Conservation (phyloP, 257 asterid species). For the Fraxinus pennsylvanica region DNA sequence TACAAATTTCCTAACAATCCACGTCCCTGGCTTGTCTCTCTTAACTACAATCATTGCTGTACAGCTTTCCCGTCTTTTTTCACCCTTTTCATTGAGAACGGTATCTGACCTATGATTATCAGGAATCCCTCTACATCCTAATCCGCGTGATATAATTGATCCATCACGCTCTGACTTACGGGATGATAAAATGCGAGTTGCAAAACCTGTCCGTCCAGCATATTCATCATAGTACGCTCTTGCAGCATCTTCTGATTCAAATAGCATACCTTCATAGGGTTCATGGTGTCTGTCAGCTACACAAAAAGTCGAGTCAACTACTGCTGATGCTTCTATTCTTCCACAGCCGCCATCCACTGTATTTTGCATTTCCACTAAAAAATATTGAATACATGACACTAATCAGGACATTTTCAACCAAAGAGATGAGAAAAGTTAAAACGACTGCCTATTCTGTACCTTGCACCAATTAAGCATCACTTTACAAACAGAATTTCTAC, state of each 20-base stretch:
- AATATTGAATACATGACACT: conserved; percentile 23
- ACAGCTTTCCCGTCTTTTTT: conserved; percentile 57
- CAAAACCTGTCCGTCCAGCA: conserved; percentile 57
- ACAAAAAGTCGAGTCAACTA: conserved; percentile 33
- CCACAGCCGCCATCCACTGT: conserved; percentile 37
- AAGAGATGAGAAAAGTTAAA: conserved; percentile 3
- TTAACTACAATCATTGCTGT: conserved; percentile 62
- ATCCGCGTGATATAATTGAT: conserved; percentile 64
- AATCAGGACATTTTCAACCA: conserved; percentile 1
- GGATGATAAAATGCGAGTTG: conserved; percentile 55
- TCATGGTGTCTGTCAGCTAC: conserved; percentile 45
- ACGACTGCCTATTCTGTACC: neutral
- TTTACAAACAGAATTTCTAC: conserved; percentile 17
- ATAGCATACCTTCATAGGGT: conserved; percentile 65
- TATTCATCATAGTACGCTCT: conserved; percentile 60
- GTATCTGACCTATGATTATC: conserved; percentile 41
- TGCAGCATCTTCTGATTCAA: conserved; percentile 69
- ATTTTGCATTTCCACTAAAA: conserved; percentile 48
- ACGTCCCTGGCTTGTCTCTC: conserved; percentile 59
- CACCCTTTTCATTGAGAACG: conserved; percentile 40
- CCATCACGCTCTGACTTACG: conserved; percentile 79
- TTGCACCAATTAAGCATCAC: conserved; percentile 3
- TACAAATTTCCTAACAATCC: conserved; percentile 72
- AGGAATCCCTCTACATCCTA: conserved; percentile 63
- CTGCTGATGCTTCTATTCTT: conserved; percentile 41